These are phyloP conservation scores for Wickerhamomyces strasburgensis DNA, from an alignment of 805 yeast species.

Conservation along the genomic window DNA sequence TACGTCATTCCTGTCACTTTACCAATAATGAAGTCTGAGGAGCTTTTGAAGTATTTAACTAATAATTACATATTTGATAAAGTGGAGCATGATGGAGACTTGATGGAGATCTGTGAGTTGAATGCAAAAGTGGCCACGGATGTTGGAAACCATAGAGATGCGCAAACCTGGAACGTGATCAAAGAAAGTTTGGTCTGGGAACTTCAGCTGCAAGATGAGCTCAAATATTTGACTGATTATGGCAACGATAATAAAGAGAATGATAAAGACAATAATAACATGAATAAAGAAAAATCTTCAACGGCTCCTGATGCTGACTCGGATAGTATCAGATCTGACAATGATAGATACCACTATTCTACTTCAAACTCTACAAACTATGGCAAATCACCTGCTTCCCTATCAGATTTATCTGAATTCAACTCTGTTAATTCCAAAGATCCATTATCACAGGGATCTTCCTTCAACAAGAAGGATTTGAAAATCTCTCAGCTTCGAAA, in stretches of 20 bases:
- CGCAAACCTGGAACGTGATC: conserved; percentile 60
- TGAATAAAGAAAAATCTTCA: background rate
- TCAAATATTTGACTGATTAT: background rate
- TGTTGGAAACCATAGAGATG: conserved; percentile 46
- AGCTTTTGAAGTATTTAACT: conserved; percentile 43
- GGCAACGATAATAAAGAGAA: conserved; percentile 1
- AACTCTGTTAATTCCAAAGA: conserved; percentile 15
- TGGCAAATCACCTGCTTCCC: conserved; percentile 23
- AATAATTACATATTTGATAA: conserved; percentile 42
- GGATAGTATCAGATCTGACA: conserved; percentile 16
- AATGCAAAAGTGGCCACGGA: conserved; percentile 54
- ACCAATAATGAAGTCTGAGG: conserved; percentile 20
- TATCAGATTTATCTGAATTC: conserved; percentile 26
- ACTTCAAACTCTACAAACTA: conserved; percentile 25
- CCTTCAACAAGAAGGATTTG: conserved; percentile 8
- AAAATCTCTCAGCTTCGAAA: conserved; percentile 15
- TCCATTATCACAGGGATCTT: conserved; percentile 7
- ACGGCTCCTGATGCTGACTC: conserved; percentile 3
- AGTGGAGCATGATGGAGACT: conserved; percentile 35
- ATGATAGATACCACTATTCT: conserved; percentile 21
- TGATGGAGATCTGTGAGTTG: conserved; percentile 44
- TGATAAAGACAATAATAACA: background rate
- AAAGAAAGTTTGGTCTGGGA: conserved; percentile 42
- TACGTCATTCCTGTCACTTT: conserved; percentile 20
- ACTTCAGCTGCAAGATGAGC: conserved; percentile 11